Percentiles rank a stretch among this genome's conserved stretches.
phyloP scores from a whole-genome alignment of 108 stramenopile species.

The Stephanodiscus triporus region DNA sequence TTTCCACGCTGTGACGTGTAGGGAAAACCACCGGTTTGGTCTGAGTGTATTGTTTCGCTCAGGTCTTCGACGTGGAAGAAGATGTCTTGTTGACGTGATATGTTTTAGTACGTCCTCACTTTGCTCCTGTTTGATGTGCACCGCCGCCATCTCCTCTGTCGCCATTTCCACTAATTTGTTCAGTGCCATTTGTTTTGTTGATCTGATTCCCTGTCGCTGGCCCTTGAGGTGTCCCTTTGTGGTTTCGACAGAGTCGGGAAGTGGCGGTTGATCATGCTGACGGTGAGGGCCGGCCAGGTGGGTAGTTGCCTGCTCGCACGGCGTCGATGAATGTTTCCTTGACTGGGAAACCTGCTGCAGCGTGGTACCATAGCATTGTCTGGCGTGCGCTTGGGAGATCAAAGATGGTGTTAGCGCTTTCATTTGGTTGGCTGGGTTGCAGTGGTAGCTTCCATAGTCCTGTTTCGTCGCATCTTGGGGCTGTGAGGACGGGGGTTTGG shows the following conservation, averaged over 20 bases:
- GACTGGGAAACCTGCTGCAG: no score
- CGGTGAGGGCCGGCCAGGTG: constrained; percentile 23
- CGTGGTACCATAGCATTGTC: no score
- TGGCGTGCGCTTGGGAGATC: no score
- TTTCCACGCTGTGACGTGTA: constrained; percentile 35
- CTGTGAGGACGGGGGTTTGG: no score
- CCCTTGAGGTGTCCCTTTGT: constrained; percentile 12
- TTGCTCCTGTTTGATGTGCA: background rate
- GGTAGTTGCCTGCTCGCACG: background rate
- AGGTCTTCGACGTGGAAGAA: background rate
- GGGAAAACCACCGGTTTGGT: constrained; percentile 50
- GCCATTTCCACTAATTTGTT: background rate
- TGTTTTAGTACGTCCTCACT: background rate
- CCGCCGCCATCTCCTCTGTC: background rate
- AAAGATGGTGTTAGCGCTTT: no score
- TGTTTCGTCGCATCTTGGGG: no score
- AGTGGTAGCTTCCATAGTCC: no score
- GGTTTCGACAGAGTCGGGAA: constrained; percentile 18
- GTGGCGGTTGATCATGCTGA: constrained; percentile 4
- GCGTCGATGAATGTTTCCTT: no score
- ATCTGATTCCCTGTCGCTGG: no score
- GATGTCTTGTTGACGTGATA: background rate
- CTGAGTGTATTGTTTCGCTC: constrained; percentile 26
- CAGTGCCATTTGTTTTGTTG: background rate
- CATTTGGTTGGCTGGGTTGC: no score